Conservation (phyloP, 129 eudicot species). For the Flaveria linearis region DNA sequence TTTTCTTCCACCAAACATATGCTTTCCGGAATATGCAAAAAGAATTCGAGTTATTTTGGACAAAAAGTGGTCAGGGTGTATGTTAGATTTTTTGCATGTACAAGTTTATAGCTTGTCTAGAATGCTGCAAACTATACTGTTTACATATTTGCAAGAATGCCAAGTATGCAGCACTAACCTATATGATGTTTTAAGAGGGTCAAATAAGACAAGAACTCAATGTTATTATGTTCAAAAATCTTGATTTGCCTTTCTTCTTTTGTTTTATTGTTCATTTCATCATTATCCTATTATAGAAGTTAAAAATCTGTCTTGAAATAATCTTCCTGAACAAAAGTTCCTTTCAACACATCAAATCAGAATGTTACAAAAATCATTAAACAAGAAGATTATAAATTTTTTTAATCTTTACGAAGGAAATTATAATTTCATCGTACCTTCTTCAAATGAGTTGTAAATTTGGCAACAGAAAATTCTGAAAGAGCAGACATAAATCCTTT, state of each 20-base stretch:
- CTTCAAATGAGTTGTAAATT: slow-evolving; percentile 51
- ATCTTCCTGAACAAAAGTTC: not conserved
- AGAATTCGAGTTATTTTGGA: not conserved
- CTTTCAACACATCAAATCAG: not conserved
- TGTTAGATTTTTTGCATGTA: not conserved
- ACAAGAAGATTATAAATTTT: not conserved
- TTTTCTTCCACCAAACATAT: not conserved
- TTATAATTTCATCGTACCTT: slow-evolving; percentile 49
- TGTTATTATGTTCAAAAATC: not conserved
- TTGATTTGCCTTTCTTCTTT: not conserved
- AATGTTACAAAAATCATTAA: not conserved
- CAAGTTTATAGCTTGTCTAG: not conserved
- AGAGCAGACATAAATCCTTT: slow-evolving; percentile 58
- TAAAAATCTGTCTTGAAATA: not conserved
- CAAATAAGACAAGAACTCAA: not conserved
- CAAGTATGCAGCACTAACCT: not conserved
- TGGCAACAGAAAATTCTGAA: slow-evolving; percentile 53
- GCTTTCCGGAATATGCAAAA: too few species aligned
- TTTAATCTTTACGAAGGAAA: not conserved
- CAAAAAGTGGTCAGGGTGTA: not conserved
- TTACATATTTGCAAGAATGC: not conserved
- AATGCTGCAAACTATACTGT: not conserved
- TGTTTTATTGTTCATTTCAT: not conserved
- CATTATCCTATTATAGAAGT: not conserved
- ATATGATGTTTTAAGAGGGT: not conserved